Evolutionary conservation across 352 stramenopile genomes (phyloP).

Genomic region (Phytophthora europaea): DNA sequence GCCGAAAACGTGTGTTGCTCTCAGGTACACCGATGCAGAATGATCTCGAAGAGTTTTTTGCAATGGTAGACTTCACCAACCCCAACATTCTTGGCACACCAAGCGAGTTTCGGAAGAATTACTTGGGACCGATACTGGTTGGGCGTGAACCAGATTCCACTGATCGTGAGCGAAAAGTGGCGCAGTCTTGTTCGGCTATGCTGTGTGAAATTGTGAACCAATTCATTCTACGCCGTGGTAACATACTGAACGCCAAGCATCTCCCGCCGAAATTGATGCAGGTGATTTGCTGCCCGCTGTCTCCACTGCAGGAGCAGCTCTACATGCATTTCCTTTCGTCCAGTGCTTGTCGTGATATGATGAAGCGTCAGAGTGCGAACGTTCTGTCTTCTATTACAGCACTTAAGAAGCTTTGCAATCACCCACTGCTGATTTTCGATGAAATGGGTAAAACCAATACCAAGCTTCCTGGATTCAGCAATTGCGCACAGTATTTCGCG

Average conservation of each 20-base stretch:
- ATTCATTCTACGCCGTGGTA: conserved; percentile 98
- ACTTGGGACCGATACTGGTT: conserved; percentile 90
- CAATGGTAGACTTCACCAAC: conserved; percentile 96
- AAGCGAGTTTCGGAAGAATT: conserved; percentile 96
- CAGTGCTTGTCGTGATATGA: conserved; percentile 97
- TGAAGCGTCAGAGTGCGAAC: conserved; percentile 94
- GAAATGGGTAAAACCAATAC: conserved; percentile 85
- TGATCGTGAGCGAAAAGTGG: conserved; percentile 77
- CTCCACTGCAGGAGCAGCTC: conserved; percentile 96
- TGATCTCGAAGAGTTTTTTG: conserved; percentile 99
- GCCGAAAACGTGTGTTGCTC: conserved; percentile 94
- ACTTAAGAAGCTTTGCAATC: conserved; percentile 98
- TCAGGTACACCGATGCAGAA: conserved; percentile 99
- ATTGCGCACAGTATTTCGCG: conserved; percentile 75
- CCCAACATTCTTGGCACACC: conserved; percentile 83
- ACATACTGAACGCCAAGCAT: conserved; percentile 99
- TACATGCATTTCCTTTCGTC: conserved; percentile 97
- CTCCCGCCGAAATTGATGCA: conserved; percentile 99
- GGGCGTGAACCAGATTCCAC: conserved; percentile 92
- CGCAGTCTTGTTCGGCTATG: conserved; percentile 93
- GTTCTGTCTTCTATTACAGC: conserved; percentile 91
- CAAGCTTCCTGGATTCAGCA: conserved; percentile 84
- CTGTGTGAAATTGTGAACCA: conserved; percentile 98
- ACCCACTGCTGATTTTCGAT: conserved; percentile 95
- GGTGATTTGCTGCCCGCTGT: conserved; percentile 98